phyloP scores from a whole-genome alignment of 495 filamentous ascomycete species.

The Xylaria telfairii region DNA sequence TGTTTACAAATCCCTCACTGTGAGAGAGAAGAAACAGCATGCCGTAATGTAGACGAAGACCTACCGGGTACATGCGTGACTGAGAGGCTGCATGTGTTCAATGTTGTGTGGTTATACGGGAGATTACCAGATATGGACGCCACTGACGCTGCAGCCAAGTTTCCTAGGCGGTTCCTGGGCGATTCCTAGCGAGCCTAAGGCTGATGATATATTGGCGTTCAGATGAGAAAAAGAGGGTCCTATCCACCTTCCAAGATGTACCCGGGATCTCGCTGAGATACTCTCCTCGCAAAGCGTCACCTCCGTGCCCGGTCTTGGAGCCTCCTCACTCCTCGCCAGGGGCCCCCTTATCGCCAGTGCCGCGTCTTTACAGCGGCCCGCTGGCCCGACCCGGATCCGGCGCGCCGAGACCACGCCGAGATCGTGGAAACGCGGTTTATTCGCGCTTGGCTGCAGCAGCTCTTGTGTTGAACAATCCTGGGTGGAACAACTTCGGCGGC shows the following conservation, averaged over 20 bases:
- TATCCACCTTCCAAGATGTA: conserved; percentile 22
- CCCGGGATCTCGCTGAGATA: background rate
- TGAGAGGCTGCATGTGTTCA: conserved; percentile 2
- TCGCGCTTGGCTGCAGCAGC: conserved; percentile 24
- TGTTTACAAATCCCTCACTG: conserved; percentile 12
- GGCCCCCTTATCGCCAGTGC: conserved; percentile 15
- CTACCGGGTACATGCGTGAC: background rate
- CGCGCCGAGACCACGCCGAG: conserved; percentile 25
- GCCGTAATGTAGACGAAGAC: background rate
- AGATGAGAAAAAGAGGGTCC: conserved; percentile 21
- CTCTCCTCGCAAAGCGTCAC: background rate
- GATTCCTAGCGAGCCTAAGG: conserved; percentile 10
- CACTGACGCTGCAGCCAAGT: conserved; percentile 12
- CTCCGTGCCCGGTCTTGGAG: conserved; percentile 20
- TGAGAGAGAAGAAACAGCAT: background rate
- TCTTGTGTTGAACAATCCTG: background rate
- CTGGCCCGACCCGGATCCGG: conserved; percentile 23
- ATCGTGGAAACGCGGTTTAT: background rate
- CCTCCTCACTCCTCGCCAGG: background rate
- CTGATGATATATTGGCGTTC: conserved; percentile 12
- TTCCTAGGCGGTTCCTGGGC: conserved; percentile 3
- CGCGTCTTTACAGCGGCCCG: conserved; percentile 17
- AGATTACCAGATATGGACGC: conserved; percentile 2
- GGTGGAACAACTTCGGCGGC: conserved; percentile 22
- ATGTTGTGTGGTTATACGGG: conserved; percentile 6